phyloP scores from a whole-genome alignment of 192 early-diverging fungal genomes.

The Coemansia sp. region DNA sequence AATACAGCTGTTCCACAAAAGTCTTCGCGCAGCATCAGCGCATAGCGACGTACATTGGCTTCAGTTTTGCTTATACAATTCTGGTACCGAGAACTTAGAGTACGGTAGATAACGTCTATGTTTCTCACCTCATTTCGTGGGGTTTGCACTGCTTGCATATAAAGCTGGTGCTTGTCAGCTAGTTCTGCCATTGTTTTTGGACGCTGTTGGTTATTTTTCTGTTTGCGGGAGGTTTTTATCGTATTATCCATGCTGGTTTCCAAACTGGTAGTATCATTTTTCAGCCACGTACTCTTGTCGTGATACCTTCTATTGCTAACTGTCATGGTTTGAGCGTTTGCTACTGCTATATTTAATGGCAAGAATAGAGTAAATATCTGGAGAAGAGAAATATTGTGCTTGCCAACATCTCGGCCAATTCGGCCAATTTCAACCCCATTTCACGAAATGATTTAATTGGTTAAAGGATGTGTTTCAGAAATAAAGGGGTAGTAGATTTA shows the following conservation, averaged over 20 bases:
- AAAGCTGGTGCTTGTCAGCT: constrained; percentile 43
- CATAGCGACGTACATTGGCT: constrained; percentile 7
- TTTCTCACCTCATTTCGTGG: constrained; percentile 49
- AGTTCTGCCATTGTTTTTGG: constrained; percentile 42
- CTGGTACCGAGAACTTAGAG: constrained; percentile 13
- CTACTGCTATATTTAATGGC: too few relatives aligned
- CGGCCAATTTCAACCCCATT: neutral
- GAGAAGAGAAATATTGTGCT: too few relatives aligned
- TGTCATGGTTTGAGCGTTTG: neutral
- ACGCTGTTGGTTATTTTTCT: constrained; percentile 2
- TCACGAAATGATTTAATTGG: too few relatives aligned
- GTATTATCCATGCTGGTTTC: neutral
- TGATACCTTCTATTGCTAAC: neutral
- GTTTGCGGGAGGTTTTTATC: neutral
- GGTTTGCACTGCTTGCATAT: constrained; percentile 49
- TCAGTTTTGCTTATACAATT: neutral
- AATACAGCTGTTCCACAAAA: constrained; percentile 57
- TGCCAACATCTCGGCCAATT: neutral
- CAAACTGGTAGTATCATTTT: neutral
- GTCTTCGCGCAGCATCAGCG: constrained; percentile 48
- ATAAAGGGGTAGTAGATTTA: too few relatives aligned
- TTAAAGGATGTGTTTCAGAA: too few relatives aligned
- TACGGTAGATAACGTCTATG: constrained; percentile 25
- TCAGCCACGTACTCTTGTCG: neutral
- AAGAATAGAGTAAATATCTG: too few relatives aligned